Conservation (phyloP, 2,329 filamentous ascomycete species). For the Penicillium sp. region DNA sequence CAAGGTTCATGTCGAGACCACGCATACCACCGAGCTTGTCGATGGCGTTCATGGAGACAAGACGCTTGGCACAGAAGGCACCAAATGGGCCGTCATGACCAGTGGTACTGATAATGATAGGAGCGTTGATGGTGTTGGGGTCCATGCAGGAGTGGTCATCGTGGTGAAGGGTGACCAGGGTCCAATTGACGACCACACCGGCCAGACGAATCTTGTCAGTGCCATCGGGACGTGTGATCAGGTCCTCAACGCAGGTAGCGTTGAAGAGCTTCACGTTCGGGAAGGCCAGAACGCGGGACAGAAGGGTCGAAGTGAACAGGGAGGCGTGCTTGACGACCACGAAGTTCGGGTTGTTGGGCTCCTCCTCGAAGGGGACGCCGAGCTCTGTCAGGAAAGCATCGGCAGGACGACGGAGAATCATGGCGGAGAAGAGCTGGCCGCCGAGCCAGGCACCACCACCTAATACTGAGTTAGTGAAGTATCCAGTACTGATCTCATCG, state of each 20-base stretch:
- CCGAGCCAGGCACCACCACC: constrained; percentile 91
- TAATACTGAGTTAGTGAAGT: constrained; percentile 16
- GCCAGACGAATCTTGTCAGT: constrained; percentile 65
- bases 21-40: constrained; percentile 88
- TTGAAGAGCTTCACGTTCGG: constrained; percentile 97
- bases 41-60: constrained; percentile 82
- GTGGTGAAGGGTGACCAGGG: constrained; percentile 81
- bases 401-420: constrained; percentile 92
- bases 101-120: constrained; percentile 82
- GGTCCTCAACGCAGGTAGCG: constrained; percentile 85
- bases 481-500: not conserved
- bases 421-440: constrained; percentile 90
- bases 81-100: constrained; percentile 90
- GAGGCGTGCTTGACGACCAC: constrained; percentile 94
- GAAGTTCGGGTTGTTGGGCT: constrained; percentile 80
- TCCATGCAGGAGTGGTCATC: constrained; percentile 95
- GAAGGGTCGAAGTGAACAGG: constrained; percentile 83
- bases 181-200: constrained; percentile 96
- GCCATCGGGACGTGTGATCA: constrained; percentile 72
- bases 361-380: constrained; percentile 82
- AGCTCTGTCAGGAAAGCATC: constrained; percentile 79
- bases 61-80: constrained; percentile 85
- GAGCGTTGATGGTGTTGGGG: constrained; percentile 93
- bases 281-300: constrained; percentile 78
- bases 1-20: constrained; percentile 85